Conservation (phyloP, 495 filamentous ascomycete genomes). For the Penicillium longicatenatum region DNA sequence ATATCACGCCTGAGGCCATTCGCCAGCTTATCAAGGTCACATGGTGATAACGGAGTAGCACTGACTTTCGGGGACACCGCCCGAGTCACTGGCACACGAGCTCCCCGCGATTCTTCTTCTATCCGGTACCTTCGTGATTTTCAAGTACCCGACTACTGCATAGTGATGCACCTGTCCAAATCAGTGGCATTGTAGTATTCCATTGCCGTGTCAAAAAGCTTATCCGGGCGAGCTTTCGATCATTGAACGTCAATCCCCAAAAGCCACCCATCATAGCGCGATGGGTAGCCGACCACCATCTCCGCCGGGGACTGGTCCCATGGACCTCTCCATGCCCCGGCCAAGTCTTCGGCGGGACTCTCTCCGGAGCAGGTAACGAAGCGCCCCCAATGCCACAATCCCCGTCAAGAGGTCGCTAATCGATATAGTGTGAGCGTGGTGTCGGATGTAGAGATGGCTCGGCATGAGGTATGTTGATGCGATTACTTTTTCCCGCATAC, state of each 20-base stretch:
- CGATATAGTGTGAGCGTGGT: constrained; percentile 68
- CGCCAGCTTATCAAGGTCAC: constrained; percentile 10
- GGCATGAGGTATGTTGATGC: constrained; percentile 72
- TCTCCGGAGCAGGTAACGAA: constrained; percentile 68
- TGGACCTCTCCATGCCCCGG: constrained; percentile 31
- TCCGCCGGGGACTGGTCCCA: constrained; percentile 22
- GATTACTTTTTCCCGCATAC: background rate
- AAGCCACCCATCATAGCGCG: background rate
- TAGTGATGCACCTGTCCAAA: background rate
- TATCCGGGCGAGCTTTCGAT: background rate
- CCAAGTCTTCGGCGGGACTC: constrained; percentile 58
- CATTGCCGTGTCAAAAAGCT: background rate
- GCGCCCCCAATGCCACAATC: background rate
- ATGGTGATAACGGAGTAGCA: constrained; percentile 14
- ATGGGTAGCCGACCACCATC: constrained; percentile 33
- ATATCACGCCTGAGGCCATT: constrained; percentile 8
- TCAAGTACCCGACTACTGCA: background rate
- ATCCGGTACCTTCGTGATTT: background rate
- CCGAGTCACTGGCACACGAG: background rate
- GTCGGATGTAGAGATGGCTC: constrained; percentile 98
- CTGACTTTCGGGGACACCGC: background rate
- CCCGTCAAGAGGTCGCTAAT: constrained; percentile 23
- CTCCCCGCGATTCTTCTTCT: background rate
- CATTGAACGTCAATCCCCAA: background rate
- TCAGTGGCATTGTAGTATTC: background rate